Evolutionary conservation across 1,284 basidiomycete genomes (phyloP), one percentile per base, ranked within the genome.

Genomic region (Cutaneotrichosporon curvatum): DNA sequence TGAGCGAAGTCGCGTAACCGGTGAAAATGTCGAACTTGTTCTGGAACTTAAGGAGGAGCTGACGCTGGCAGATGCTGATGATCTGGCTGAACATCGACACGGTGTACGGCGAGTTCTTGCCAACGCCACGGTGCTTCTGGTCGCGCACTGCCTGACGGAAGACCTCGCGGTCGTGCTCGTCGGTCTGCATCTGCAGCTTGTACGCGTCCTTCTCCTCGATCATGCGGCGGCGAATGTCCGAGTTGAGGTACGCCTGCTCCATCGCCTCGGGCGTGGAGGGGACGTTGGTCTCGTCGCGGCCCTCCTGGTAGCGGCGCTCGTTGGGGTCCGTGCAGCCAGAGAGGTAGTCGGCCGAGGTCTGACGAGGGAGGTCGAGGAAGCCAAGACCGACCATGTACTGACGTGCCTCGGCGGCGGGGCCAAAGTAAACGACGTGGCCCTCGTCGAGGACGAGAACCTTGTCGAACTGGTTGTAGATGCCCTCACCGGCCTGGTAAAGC

Each of bases 101-200:
- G 4, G 87, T 91, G 73, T 91, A 94, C 3, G 87, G 84, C 53
- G 83, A 87, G 73, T 85, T 85, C 71, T 82, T 82, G 20, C 84
- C 81, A 3, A 88, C 87, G 19, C 87, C 83, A 44, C 78, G 79
- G 70, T 87, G 63, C 76, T 92, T 92, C 66, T 88, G 83, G 4
- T 81, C 81, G 19, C 74, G 68, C 19, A 89, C 85, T 3, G 88
- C 85, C 16, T 76, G 74, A 40, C 81, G 79, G 77, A 94, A 92
- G 18, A 80, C 76, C 46, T 83, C 80, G 64, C 86, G 81, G 51
- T 84, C 81, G 15, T 59, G 53, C 0, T 73, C 70, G 56, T 81
- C 80, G 54, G 83, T 79, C 0, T 76, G 76, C 76, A 83, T 81
- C n/a, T 73, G 62, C 15, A 69, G 48, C 61, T 83, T 83, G 74